phyloP scores from a whole-genome alignment of 2,329 filamentous ascomycete species.

The Penicillium sp. region DNA sequence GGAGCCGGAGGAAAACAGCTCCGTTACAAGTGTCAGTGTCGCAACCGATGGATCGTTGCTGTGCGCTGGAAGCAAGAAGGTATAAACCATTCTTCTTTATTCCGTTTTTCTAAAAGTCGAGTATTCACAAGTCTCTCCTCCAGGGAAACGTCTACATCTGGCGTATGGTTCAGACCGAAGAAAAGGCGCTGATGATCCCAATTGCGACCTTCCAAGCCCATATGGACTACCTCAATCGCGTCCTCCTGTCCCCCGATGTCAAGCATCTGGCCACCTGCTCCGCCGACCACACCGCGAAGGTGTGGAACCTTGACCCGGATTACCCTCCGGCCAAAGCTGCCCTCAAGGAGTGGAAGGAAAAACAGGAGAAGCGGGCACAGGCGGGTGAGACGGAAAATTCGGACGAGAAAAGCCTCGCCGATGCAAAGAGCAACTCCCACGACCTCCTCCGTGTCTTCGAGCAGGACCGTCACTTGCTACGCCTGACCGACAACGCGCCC shows the following conservation, averaged over 20 bases:
- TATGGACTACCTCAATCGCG: conserved; percentile 88
- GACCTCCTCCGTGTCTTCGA: conserved; percentile 37
- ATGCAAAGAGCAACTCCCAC: conserved; percentile 27
- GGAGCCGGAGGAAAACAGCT: conserved; percentile 93
- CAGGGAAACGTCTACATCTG: conserved; percentile 97
- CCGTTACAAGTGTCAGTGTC: conserved; percentile 91
- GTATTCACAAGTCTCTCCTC: conserved; percentile 11
- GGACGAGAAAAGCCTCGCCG: conserved; percentile 18
- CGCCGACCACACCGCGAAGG: conserved; percentile 91
- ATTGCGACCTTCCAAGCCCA: conserved; percentile 89
- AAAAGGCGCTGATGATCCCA: conserved; percentile 81
- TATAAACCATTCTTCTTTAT: conserved; percentile 45
- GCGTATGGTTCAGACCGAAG: conserved; percentile 82
- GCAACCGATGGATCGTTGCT: conserved; percentile 91
- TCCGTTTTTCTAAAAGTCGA: not conserved
- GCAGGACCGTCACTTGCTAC: conserved; percentile 32
- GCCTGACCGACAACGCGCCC: conserved; percentile 33
- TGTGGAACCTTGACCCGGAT: conserved; percentile 88
- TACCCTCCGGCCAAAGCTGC: conserved; percentile 47
- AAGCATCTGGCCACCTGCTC: conserved; percentile 93
- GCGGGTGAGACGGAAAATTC: conserved; percentile 18
- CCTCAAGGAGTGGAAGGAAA: conserved; percentile 30
- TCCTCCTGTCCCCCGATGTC: conserved; percentile 89
- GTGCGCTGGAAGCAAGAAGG: conserved; percentile 88
- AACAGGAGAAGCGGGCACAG: conserved; percentile 25